Base-by-base conservation (phyloP, 2,329 filamentous ascomycete species). In the Geosmithia putterillii region DNA sequence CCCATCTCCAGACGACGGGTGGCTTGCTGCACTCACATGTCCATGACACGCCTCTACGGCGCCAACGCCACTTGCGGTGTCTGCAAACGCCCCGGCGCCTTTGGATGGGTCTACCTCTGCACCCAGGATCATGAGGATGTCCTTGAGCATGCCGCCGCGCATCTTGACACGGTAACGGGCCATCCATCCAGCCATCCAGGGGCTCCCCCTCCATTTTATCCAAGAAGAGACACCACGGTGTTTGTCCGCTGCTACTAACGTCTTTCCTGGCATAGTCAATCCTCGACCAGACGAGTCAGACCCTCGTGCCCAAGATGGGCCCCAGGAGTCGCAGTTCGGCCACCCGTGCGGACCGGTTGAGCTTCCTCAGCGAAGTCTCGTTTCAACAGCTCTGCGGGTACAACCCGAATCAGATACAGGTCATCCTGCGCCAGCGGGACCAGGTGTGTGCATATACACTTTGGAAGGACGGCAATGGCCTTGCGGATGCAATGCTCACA, bases 31-130 rank as follows among this genome's bases (percentile, higher is more conserved):
- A 83, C 77, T 2, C 84, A 89, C 54, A 62, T 78, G 39, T 78
- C 71, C 44, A 80, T 87, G 71, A 74, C 76, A 9, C 76, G 81
- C 22, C 58, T 86, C 38, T 84, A 79, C 51, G 72, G 71, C 28
- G 45, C 61, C 18, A 56, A 67, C 22, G 57, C 66, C 40, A 54
- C 57, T 17, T 92, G 86, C 60, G 61, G 69, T 7, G 54, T 68
- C 20, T 92, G 86, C 52, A 63, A 64, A 35, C 61, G 63, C 36
- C 58, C 59, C 1, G 74, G 81, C 0, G 61, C 68, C 15, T 67
- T 81, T 43, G 83, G 83, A 21, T 92, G 82, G 75, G 62, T 92
- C 19, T 92, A 86, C 58, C 68, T 73, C 46, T 92, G 86, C 58
- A 74, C 70, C 12, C 76, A 85, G 55, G 83, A 88, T 51, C 64